phyloP scores from a whole-genome alignment of 2,329 filamentous ascomycete genomes.

The Phyllachora maydis region DNA sequence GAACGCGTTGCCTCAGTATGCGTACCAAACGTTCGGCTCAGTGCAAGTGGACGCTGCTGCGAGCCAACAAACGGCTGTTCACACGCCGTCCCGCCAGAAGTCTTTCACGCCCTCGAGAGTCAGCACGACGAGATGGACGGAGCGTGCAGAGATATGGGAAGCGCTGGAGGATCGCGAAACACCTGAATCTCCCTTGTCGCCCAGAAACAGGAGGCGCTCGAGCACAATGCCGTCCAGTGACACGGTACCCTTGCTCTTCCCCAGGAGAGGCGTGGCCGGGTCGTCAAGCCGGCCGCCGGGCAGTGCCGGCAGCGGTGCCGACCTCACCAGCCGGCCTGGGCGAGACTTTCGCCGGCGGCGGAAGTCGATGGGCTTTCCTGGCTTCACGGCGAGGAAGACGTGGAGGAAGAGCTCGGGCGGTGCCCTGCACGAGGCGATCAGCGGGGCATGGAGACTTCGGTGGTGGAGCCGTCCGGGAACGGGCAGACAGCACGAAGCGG shows the following conservation, averaged over 20 bases:
- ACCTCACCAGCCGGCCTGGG: slow-evolving; percentile 3
- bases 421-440: slow-evolving; percentile 26
- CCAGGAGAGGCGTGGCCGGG: slow-evolving; percentile 13
- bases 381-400: slow-evolving; percentile 31
- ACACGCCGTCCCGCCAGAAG: no score
- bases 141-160: slow-evolving; percentile 69
- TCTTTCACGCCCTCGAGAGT: slow-evolving; percentile 5
- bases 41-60: no score
- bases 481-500: no score
- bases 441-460: slow-evolving; percentile 29
- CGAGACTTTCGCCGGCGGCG: slow-evolving; percentile 20
- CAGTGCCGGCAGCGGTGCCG: no score
- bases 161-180: slow-evolving; percentile 59
- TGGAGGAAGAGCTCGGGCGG: slow-evolving; percentile 14
- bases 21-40: slow-evolving; percentile 26
- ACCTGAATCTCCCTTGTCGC: slow-evolving; percentile 13
- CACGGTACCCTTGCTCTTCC: slow-evolving; percentile 19
- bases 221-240: slow-evolving; percentile 22
- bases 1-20: slow-evolving; percentile 5
- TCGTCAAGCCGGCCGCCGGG: slow-evolving; percentile 4
- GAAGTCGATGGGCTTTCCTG: slow-evolving; percentile 40
- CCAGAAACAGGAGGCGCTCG: slow-evolving; percentile 19
- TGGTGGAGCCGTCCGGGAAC: no score
- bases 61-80: no score
- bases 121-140: slow-evolving; percentile 32